Conservation (phyloP, 345 rosid genomes). For the Anastatica hierochuntica region DNA sequence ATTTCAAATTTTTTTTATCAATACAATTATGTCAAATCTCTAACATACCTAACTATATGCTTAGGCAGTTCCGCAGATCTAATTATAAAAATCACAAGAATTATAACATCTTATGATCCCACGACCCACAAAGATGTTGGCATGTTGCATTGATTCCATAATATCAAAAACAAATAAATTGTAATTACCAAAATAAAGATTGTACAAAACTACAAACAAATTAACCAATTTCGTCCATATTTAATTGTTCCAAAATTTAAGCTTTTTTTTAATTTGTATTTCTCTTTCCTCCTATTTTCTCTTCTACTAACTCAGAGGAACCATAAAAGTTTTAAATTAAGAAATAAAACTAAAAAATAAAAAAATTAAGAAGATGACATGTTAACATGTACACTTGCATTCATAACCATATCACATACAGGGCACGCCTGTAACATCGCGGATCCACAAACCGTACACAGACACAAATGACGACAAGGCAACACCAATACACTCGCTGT, state of each 20-base stretch:
- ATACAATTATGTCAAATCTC: no score
- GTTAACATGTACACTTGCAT: constrained; percentile 64
- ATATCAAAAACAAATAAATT: not conserved
- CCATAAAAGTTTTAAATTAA: not conserved
- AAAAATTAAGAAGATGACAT: constrained; percentile 24
- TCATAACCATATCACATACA: constrained; percentile 40
- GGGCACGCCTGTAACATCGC: constrained; percentile 36
- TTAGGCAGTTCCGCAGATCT: no score
- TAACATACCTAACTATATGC: no score
- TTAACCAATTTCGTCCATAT: constrained; percentile 5
- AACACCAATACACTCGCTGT: constrained; percentile 64
- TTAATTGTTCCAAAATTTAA: constrained; percentile 28
- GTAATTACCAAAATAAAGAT: not conserved
- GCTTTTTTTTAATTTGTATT: no score
- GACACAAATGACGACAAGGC: constrained; percentile 84
- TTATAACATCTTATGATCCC: no score
- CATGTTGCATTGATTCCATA: no score
- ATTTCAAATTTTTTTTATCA: no score
- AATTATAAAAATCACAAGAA: no score
- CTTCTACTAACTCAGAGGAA: no score
- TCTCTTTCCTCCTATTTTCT: no score
- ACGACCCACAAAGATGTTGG: no score
- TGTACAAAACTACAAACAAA: not conserved
- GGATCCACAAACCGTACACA: constrained; percentile 64
- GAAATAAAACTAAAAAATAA: not conserved